A percentile compares a stretch with the other conserved stretches of the same genome.
Evolutionary conservation across 2,329 filamentous ascomycete species (phyloP).

Genomic region (Botryotinia narcissicola): DNA sequence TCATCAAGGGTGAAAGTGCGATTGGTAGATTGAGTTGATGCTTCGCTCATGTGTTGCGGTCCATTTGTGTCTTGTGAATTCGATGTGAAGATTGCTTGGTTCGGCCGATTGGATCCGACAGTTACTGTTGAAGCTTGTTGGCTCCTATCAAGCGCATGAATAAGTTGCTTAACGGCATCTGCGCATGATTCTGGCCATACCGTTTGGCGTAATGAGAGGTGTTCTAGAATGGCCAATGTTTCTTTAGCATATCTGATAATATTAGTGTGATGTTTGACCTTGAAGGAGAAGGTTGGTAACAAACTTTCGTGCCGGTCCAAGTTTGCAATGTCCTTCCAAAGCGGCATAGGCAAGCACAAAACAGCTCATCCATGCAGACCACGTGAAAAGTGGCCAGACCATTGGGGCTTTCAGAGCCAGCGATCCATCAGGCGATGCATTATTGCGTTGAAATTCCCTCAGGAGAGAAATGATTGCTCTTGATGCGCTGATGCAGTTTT

Average conservation of each 20-base stretch:
- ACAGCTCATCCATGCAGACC: neutral
- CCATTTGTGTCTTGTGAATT: neutral
- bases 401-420: neutral
- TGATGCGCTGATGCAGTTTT: neutral
- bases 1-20: neutral
- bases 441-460: neutral
- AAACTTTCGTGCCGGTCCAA: neutral
- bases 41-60: neutral
- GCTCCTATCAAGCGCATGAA: neutral
- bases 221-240: neutral
- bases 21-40: neutral
- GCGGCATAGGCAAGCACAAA: neutral
- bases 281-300: neutral
- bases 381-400: neutral
- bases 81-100: neutral
- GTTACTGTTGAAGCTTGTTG: neutral
- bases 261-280: neutral
- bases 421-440: neutral
- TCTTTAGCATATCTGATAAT: neutral
- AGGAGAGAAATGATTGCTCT: neutral
- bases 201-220: neutral
- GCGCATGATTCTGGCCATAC: neutral
- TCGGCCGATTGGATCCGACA: neutral
- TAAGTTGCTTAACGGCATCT: neutral
- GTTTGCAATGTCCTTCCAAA: neutral